phyloP scores from a whole-genome alignment of 306 rosid species.

The Carpinus viminea region DNA sequence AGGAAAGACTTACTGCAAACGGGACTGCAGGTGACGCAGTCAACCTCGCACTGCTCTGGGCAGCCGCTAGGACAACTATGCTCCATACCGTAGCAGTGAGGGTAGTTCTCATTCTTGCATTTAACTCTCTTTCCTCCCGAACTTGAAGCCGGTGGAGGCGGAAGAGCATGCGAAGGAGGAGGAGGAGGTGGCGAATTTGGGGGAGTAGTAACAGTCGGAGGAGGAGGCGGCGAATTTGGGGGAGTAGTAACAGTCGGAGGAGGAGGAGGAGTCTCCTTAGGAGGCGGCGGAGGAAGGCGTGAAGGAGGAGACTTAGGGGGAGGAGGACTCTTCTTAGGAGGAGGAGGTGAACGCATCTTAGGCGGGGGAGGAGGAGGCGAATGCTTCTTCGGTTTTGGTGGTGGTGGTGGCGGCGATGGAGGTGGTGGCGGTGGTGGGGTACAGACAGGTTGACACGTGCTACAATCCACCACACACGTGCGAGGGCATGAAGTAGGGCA shows the following conservation, averaged over 20 bases:
- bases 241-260: conserved; percentile 1
- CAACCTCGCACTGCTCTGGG: conserved; percentile 33
- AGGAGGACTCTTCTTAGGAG: neutral
- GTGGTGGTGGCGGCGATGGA: conserved; percentile 20
- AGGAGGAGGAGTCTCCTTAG: conserved; percentile 7
- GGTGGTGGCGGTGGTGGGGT: conserved; percentile 17
- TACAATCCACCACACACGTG: conserved; percentile 35
- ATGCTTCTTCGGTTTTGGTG: neutral
- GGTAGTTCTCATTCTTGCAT: conserved; percentile 30
- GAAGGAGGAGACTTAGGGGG: neutral
- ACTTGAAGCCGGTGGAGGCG: conserved; percentile 26
- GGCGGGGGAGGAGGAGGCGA: conserved; percentile 22
- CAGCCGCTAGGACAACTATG: conserved; percentile 35
- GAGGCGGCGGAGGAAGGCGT: conserved; percentile 21
- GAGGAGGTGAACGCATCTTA: neutral
- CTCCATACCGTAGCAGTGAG: conserved; percentile 29
- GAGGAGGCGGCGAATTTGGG: neutral
- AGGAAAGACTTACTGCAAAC: conserved; percentile 32
- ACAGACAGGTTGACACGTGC: conserved; percentile 35
- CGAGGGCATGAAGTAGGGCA: conserved; percentile 40
- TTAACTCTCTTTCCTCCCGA: conserved; percentile 15
- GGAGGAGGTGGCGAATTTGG: conserved; percentile 2
- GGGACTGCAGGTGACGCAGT: conserved; percentile 40
- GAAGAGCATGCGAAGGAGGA: conserved; percentile 5
- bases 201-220: neutral